Evolutionary conservation across 306 rosid species (phyloP).

Genomic region (Canavalia ensiformis): DNA sequence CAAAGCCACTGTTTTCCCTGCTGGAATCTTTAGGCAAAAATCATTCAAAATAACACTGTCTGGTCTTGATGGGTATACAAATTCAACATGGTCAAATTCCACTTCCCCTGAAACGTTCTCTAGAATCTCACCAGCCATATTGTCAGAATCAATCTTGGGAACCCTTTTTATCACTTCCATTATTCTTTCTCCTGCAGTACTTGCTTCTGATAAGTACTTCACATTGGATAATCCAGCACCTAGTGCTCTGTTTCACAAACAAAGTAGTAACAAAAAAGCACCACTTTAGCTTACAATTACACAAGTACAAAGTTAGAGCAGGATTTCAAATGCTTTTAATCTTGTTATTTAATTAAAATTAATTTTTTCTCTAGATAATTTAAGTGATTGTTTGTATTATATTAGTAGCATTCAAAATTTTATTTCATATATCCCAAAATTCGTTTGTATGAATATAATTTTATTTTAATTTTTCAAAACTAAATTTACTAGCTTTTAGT

Average conservation of each 20-base stretch:
- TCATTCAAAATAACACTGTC: slow-evolving; percentile 69
- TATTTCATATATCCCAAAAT: too few species aligned
- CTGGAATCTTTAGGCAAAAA: slow-evolving; percentile 69
- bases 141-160: slow-evolving; percentile 86
- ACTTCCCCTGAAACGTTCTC: slow-evolving; percentile 70
- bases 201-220: slow-evolving; percentile 85
- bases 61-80: slow-evolving; percentile 89
- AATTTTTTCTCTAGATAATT: neutral
- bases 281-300: neutral
- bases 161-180: slow-evolving; percentile 80
- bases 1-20: slow-evolving; percentile 80
- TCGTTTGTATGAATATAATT: too few species aligned
- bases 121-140: slow-evolving; percentile 66
- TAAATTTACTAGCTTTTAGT: too few species aligned
- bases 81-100: slow-evolving; percentile 65
- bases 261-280: neutral
- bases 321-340: neutral
- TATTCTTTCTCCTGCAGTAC: slow-evolving; percentile 73
- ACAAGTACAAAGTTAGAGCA: neutral
- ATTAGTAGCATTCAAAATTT: too few species aligned
- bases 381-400: too few species aligned
- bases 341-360: neutral
- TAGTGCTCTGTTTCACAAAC: slow-evolving; percentile 61
- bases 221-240: slow-evolving; percentile 87
- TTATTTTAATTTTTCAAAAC: too few species aligned